Base-by-base conservation (phyloP, 2,329 filamentous ascomycete genomes). In the Penicillium sp. region DNA sequence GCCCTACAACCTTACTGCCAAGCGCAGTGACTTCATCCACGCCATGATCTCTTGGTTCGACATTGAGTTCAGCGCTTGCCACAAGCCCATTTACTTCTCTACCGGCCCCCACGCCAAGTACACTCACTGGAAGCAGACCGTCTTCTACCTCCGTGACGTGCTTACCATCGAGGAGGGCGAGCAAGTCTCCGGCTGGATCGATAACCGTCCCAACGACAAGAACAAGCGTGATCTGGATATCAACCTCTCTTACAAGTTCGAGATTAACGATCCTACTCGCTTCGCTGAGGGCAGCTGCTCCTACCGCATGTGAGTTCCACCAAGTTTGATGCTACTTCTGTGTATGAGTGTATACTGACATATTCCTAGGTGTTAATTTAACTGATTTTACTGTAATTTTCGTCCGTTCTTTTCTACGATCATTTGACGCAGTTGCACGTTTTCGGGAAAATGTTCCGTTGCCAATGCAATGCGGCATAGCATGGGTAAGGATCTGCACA, bases 41-140 rank as follows among this genome's bases (percentile, higher is more conserved):
- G 94, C 94, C 54, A 81, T 99, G 54, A 95, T 99, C 66, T 89
- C 93, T 11, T 99, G 94, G 94, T 99, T 99, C 79, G 94, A 99
- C 73, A 97, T 99, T 67, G 93, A 97, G 71, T 99, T 99, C 79
- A 89, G 90, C 49, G 92, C 92, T 56, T 97, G 94, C 84, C 94
- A 99, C 84, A 97, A 97, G 84, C 90, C 92, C 29, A 92, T 99
- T 72, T 86, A 88, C 71, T 99, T 99, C 83, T 96, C 90, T 51
- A 99, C 94, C 18, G 94, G 94, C 22, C 94, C 94, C 26, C 94
- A 97, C 79, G 95, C 93, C 67, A 97, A 97, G 80, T 97, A 97
- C 80, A 99, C 94, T 18, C 94, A 99, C 83, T 99, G 94, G 94
- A 99, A 99, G 81, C 94, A 99, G 82, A 99, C 94, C 12, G 94